These are phyloP conservation scores for Calocybe cyanea DNA, from an alignment of 768 basidiomycete genomes.

Conservation along the genomic window DNA sequence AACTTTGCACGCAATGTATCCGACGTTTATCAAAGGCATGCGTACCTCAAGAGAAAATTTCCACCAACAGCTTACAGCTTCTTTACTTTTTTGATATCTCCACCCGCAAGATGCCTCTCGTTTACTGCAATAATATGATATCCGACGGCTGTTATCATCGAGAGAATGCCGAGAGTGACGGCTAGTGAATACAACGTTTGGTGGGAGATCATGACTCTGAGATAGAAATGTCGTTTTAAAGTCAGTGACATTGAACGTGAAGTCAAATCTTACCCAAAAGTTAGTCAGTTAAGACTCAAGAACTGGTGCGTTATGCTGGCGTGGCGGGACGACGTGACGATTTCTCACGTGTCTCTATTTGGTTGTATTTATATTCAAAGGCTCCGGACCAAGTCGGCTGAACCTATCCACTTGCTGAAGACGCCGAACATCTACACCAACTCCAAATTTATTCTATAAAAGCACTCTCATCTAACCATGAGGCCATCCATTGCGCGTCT, in stretches of 20 bases:
- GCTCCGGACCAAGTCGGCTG: conserved; percentile 19
- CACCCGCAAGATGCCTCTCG: conserved; percentile 35
- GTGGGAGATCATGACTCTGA: conserved; percentile 67
- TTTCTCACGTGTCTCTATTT: conserved; percentile 20
- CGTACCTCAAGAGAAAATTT: no score
- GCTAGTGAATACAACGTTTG: conserved; percentile 78
- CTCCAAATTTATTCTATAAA: conserved; percentile 11
- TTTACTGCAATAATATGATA: conserved; percentile 93
- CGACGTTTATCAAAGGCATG: no score
- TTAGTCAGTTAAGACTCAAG: neutral
- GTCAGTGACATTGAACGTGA: no score
- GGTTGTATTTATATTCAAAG: conserved; percentile 14
- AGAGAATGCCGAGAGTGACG: conserved; percentile 76
- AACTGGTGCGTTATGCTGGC: neutral
- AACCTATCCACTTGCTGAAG: conserved; percentile 14
- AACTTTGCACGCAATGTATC: no score
- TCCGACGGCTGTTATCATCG: conserved; percentile 83
- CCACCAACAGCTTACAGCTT: no score
- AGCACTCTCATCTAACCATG: conserved; percentile 40
- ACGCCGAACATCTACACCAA: no score
- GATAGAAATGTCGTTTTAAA: neutral
- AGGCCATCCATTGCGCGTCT: conserved; percentile 54
- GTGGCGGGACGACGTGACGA: neutral
- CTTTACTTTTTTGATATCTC: conserved; percentile 4
- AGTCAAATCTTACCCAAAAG: neutral